Conservation (phyloP, 1,284 basidiomycete genomes). For the Puccinia novopanici region DNA sequence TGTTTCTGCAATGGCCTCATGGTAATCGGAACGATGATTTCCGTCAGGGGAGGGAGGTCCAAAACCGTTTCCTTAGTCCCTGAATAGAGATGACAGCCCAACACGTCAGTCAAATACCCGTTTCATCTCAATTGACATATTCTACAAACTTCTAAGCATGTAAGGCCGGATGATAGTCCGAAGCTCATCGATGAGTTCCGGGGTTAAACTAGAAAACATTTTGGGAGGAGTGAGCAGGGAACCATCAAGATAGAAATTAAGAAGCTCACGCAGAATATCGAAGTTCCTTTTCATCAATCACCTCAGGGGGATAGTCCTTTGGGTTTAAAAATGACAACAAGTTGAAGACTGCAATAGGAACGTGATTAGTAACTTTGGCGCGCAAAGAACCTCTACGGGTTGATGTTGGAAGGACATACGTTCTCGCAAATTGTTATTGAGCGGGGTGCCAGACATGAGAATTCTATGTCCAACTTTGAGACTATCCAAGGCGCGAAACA, state of each 20-base stretch:
- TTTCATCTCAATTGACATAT: neutral
- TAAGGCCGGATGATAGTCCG: conserved; percentile 48
- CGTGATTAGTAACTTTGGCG: too few relatives aligned
- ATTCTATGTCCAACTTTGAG: conserved; percentile 78
- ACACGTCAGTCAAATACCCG: conserved; percentile 1
- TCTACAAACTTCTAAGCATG: conserved; percentile 48
- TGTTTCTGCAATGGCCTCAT: conserved; percentile 85
- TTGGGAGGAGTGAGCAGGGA: conserved; percentile 53
- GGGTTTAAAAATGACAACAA: conserved; percentile 46
- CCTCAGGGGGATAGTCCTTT: conserved; percentile 15
- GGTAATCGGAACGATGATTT: conserved; percentile 82
- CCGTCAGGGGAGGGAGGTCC: conserved; percentile 58
- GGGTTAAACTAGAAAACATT: conserved; percentile 54
- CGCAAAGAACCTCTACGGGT: too few relatives aligned
- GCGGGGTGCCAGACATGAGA: conserved; percentile 92
- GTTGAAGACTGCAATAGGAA: conserved; percentile 41
- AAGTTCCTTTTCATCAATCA: conserved; percentile 44
- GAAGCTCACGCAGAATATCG: conserved; percentile 44
- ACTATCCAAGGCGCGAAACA: conserved; percentile 80
- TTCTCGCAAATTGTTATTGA: conserved; percentile 95
- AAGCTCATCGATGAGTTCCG: conserved; percentile 54
- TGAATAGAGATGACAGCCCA: conserved; percentile 2
- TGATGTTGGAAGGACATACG: conserved; percentile 22
- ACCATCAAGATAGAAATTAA: conserved; percentile 53
- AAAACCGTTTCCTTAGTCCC: conserved; percentile 50